Base-by-base conservation (phyloP, 805 yeast genomes). In the Cyberlindnera nakhonratchasimensis region DNA sequence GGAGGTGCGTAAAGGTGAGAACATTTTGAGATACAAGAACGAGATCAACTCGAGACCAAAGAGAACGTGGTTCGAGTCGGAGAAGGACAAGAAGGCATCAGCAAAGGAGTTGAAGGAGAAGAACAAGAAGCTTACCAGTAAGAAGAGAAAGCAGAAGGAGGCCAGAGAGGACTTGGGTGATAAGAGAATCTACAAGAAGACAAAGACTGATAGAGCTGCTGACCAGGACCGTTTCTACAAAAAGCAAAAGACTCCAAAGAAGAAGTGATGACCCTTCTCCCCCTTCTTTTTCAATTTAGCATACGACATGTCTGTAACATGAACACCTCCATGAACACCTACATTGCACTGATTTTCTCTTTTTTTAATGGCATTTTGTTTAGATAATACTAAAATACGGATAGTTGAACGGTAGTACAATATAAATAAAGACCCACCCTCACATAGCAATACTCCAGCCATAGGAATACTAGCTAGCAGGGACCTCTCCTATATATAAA, bases 61-160 rank as follows among this genome's bases (percentile, higher is more conserved):
- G 64, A 80, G 99, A 68, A 93, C 99, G 0, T 93, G 99, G 99
- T 91, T 93, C 64, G 91, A 87, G 65, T 70, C 64, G 39, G 72
- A 59, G 43, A 58, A 64, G 37, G 77, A 74, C 25, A 67, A 70
- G 55, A 62, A 66, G 33, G 55, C 67, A 54, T 53, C 67, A 7
- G 47, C 62, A 63, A 57, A 58, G 54, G 44, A 39, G 54, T 16
- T 58, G 58, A 53, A 64, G 4, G 61, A 57, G 22, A 39, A 61
- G 28, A 58, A 59, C 43, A 62, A 62, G 2, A 58, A 67, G 31
- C 70, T 76, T 44, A 83, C 81, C 53, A 75, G 84, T 43, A 82
- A 80, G 61, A 81, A 82, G 70, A 75, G 90, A 65, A 86, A 86
- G 65, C 75, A 74, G 48, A 67, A 72, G 34, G 95, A 82, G 57